Conservation (phyloP, 2,329 filamentous ascomycete species). For the Esteya vermicola region DNA sequence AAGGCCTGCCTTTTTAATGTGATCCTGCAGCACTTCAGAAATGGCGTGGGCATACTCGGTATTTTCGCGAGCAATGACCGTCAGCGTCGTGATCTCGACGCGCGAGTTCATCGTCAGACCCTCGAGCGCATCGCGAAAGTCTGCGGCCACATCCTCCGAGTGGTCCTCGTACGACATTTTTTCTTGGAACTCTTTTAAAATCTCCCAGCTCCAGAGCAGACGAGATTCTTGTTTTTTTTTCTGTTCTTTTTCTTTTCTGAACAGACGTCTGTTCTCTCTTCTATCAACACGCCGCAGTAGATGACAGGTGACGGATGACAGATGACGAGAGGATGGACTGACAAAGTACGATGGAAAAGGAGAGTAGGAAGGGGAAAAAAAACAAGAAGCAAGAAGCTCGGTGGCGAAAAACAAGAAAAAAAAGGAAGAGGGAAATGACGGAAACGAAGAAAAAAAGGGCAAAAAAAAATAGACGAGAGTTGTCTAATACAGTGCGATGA, state of each 20-base stretch:
- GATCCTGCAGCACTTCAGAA: conserved; percentile 75
- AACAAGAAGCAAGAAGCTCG: neutral
- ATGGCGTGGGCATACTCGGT: conserved; percentile 92
- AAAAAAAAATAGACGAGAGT: neutral
- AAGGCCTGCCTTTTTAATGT: conserved; percentile 80
- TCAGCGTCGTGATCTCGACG: conserved; percentile 93
- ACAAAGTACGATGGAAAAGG: conserved; percentile 1
- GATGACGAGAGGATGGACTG: neutral
- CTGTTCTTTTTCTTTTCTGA: neutral
- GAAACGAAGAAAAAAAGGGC: neutral
- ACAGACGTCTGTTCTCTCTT: neutral
- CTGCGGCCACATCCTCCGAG: conserved; percentile 78
- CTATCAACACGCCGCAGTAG: neutral
- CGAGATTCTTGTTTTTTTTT: neutral
- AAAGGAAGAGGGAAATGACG: neutral
- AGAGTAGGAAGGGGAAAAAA: neutral
- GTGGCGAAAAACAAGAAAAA: neutral
- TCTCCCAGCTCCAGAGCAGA: no score
- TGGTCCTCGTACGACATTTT: conserved; percentile 35
- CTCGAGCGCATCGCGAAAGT: conserved; percentile 86
- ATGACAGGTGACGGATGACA: neutral
- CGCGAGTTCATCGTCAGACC: conserved; percentile 83
- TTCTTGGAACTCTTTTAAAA: no score
- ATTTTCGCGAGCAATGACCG: conserved; percentile 93
- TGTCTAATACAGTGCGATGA: no score